Evolutionary conservation across 805 yeast genomes (phyloP).

Genomic region (Saturnispora kantuleensis): DNA sequence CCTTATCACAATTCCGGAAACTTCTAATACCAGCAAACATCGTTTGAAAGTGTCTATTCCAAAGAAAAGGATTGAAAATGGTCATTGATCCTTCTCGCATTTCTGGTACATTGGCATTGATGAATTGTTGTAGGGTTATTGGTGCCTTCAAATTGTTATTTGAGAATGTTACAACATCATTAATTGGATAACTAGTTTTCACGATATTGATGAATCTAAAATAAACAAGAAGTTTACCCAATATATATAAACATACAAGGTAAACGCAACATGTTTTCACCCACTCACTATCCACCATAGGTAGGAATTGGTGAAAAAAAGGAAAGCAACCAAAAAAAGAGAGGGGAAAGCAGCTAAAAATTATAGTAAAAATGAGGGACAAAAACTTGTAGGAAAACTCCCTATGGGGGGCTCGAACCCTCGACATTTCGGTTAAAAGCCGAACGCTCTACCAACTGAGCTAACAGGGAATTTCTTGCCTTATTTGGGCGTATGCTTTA

Average conservation of each 20-base stretch:
- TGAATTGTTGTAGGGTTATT: conserved; percentile 17
- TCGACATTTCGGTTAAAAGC: conserved; percentile 55
- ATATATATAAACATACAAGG: conserved; percentile 6
- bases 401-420: conserved; percentile 55
- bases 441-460: conserved; percentile 65
- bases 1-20: conserved; percentile 39
- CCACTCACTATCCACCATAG: no score
- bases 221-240: conserved; percentile 1
- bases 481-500: neutral
- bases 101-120: conserved; percentile 28
- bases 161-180: conserved; percentile 6
- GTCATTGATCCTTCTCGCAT: conserved; percentile 39
- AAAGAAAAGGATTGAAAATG: conserved; percentile 51
- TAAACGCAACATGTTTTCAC: conserved; percentile 2
- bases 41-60: conserved; percentile 74
- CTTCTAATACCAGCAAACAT: conserved; percentile 50
- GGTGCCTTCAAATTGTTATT: neutral
- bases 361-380: neutral
- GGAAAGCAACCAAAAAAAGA: neutral
- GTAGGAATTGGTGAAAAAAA: neutral
- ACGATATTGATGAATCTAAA: conserved; percentile 10
- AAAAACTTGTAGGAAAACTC: conserved; percentile 30
- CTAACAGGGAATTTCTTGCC: conserved; percentile 31
- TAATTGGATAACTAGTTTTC: conserved; percentile 11
- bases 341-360: neutral